Percentiles rank a stretch among this genome's conserved stretches.
These are phyloP conservation scores for Oidiodendron maius DNA, from an alignment of 495 filamentous ascomycete genomes.

Conservation along the genomic window DNA sequence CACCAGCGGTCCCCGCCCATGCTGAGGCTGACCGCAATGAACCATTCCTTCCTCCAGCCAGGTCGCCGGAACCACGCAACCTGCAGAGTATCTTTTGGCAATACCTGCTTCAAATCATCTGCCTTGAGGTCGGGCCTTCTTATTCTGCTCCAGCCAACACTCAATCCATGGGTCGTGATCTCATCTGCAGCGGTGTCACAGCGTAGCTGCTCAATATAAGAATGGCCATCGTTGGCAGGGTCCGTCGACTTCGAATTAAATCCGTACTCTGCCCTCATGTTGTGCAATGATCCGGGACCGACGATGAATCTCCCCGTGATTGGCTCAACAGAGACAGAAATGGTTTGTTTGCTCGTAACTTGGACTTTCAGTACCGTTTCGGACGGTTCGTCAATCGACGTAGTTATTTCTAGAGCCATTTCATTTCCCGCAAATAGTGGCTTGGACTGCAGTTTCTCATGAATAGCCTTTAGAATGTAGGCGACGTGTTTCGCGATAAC, in stretches of 20 bases:
- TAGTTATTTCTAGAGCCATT: conserved; percentile 46
- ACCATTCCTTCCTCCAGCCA: conserved; percentile 62
- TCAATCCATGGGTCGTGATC: conserved; percentile 52
- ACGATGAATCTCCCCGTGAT: conserved; percentile 54
- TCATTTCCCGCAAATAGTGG: conserved; percentile 51
- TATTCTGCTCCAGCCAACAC: conserved; percentile 54
- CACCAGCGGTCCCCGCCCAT: conserved; percentile 74
- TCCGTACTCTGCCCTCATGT: conserved; percentile 36
- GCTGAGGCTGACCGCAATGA: conserved; percentile 60
- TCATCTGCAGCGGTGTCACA: conserved; percentile 54
- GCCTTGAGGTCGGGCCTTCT: conserved; percentile 43
- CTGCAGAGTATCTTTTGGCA: conserved; percentile 54
- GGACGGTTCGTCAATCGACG: conserved; percentile 52
- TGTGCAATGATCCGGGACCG: conserved; percentile 35
- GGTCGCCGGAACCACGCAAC: conserved; percentile 57
- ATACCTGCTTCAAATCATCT: conserved; percentile 53
- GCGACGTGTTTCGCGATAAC: conserved; percentile 71
- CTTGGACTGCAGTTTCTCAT: conserved; percentile 46
- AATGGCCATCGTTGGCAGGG: conserved; percentile 46
- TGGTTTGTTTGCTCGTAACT: conserved; percentile 49
- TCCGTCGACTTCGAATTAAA: conserved; percentile 47
- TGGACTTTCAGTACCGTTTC: conserved; percentile 64
- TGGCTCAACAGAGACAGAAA: conserved; percentile 63
- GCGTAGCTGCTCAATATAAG: conserved; percentile 50
- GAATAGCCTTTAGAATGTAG: conserved; percentile 56